phyloP scores from a whole-genome alignment of 331 rosid species.

The Erythrophleum ivorense region DNA sequence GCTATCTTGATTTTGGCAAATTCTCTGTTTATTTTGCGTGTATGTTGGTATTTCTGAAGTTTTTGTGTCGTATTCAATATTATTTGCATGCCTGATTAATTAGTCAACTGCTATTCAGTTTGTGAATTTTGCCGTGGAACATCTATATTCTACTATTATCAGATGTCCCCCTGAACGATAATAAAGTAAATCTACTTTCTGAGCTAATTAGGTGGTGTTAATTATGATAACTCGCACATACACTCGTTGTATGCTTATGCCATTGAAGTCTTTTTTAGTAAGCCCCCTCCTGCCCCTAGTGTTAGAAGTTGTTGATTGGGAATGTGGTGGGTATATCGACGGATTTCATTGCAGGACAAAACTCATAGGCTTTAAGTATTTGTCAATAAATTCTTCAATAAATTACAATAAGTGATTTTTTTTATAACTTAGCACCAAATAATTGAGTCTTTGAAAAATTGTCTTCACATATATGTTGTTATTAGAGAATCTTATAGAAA shows the following conservation, averaged over 20 bases:
- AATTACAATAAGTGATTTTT: too few relatives aligned
- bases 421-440: too few relatives aligned
- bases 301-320: conserved; percentile 1
- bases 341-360: not conserved
- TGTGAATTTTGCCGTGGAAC: conserved; percentile 25
- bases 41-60: not conserved
- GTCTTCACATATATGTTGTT: too few relatives aligned
- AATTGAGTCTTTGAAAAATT: too few relatives aligned
- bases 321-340: not conserved
- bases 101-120: not conserved
- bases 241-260: too few relatives aligned
- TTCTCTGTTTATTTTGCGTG: conserved; percentile 24
- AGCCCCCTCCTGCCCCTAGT: not conserved
- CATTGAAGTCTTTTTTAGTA: too few relatives aligned
- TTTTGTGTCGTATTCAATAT: conserved; percentile 17
- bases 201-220: conserved; percentile 1
- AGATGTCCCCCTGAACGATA: not conserved
- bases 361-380: not conserved
- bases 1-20: not conserved
- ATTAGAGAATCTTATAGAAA: too few relatives aligned
- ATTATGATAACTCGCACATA: not conserved
- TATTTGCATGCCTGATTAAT: not conserved
- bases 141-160: conserved; percentile 20
- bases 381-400: too few relatives aligned
- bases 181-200: not conserved